Conservation (phyloP, 257 asterid genomes). For the Pogostemon cablin region DNA sequence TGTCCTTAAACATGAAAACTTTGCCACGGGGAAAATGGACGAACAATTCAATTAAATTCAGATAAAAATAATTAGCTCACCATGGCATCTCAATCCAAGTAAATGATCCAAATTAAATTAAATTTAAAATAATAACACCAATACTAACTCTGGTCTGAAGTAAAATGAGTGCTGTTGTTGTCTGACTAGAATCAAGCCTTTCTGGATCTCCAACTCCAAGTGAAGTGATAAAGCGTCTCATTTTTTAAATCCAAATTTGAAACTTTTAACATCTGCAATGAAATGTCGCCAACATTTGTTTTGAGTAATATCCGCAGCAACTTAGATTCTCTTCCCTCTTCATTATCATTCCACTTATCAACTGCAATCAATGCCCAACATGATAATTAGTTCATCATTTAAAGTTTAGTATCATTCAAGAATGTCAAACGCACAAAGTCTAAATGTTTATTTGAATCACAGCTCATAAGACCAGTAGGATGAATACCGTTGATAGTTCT, state of each 20-base stretch:
- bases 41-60: no score
- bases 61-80: no score
- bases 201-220: conserved; percentile 40
- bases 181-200: background rate
- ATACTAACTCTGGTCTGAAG: background rate
- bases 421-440: no score
- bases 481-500: conserved; percentile 39
- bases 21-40: no score
- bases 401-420: background rate
- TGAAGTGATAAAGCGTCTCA: conserved; percentile 31
- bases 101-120: no score
- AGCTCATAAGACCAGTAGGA: background rate
- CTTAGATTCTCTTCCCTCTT: conserved; percentile 39
- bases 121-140: no score
- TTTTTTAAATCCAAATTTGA: background rate
- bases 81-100: no score
- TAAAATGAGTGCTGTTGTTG: background rate
- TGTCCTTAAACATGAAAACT: no score
- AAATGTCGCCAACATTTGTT: conserved; percentile 58
- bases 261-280: conserved; percentile 37
- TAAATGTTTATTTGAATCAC: background rate
- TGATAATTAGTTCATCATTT: conserved; percentile 4
- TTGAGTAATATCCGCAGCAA: conserved; percentile 45
- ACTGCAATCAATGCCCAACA: conserved; percentile 35
- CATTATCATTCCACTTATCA: conserved; percentile 28